Evolutionary conservation across 768 basidiomycete genomes (phyloP), one percentile per base, ranked within the genome.

Genomic region (Megacollybia marginata): DNA sequence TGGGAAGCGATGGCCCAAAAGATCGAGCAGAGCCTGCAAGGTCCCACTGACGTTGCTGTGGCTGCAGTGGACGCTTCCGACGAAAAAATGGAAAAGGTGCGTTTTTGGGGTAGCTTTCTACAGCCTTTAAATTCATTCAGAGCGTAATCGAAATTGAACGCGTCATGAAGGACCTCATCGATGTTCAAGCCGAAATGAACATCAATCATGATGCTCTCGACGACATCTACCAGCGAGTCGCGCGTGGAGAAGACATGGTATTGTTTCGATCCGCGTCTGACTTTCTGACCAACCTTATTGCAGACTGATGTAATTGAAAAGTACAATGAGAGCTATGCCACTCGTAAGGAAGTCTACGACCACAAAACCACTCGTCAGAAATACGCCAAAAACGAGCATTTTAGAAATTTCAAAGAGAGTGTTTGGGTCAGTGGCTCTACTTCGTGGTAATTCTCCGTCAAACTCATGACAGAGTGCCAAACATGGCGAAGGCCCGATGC

Each of bases 321-420:
- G 28, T 93, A 89, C 57, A 62, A 76, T 44, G 56, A 56, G 19
- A 73, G 63, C n/a, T 69, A 81, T 0, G 61, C 72, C 44, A 62
- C 61, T 13, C 63, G 61, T 36, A 59, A 74, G 40, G 66, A 74
- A 6, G 69, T 67, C 28, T 87, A 88, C 61, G 55, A 68, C 2
- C 60, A 59, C 28, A 80, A 79, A 66, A 92, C 90, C 0, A 69
- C 80, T 7, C 78, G 91, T 9, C 88, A 93, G 63, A 91, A 85
- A 61, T 93, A 91, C 59, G 76, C 75, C 13, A 83, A 83, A 44
- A 66, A 71, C 46, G 70, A 78, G 0, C 63, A 69, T 19, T 94
- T 92, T 56, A 57, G 64, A 12, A 59, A 69, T 16, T 92, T 88
- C 69, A 81, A 73, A 59, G 73, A 84, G 49, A 65, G 66, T 12